phyloP scores from a whole-genome alignment of 257 asterid species.

The Penstemon eatonii region DNA sequence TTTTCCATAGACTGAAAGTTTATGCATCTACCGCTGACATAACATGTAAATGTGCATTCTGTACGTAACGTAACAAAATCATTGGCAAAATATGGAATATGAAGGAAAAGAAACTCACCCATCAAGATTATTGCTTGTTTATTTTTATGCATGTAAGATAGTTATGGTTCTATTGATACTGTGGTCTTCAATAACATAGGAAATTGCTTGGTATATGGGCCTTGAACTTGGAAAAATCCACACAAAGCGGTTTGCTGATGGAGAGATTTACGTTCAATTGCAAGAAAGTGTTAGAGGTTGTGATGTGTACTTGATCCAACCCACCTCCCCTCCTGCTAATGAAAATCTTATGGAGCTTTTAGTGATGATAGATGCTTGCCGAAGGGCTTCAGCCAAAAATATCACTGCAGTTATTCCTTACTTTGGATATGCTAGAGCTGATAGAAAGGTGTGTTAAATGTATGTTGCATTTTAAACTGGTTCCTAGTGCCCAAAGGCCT shows the following conservation, averaged over 20 bases:
- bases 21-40: no score
- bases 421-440: constrained; percentile 95
- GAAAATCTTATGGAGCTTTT: constrained; percentile 94
- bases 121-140: no score
- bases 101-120: no score
- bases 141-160: no score
- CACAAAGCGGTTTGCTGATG: constrained; percentile 86
- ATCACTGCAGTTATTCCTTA: constrained; percentile 88
- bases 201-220: constrained; percentile 95
- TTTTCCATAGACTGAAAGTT: no score
- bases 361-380: constrained; percentile 91
- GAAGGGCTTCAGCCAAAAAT: constrained; percentile 91
- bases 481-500: constrained; percentile 4
- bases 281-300: constrained; percentile 97
- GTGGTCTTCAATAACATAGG: constrained; percentile 40
- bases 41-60: no score
- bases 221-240: constrained; percentile 64
- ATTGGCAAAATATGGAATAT: no score
- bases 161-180: constrained; percentile 16
- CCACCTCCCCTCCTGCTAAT: constrained; percentile 87
- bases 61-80: no score
- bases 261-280: constrained; percentile 89
- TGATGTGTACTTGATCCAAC: constrained; percentile 77
- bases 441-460: constrained; percentile 62
- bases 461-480: not conserved